These are phyloP conservation scores for Niebla homalea DNA, from an alignment of 495 filamentous ascomycete species.

Conservation along the genomic window DNA sequence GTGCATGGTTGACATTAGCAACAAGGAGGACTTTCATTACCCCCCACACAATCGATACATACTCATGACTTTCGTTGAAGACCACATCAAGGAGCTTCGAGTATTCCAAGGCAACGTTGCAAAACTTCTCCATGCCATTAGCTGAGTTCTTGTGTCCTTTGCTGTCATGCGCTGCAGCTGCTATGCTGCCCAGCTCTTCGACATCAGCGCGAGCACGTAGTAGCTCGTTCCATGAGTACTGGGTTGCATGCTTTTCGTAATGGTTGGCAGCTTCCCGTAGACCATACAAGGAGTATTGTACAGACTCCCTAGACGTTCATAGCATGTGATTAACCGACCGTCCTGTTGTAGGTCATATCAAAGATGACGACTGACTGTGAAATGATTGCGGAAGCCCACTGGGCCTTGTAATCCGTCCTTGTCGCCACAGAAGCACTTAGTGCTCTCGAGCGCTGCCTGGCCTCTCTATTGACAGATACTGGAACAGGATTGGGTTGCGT, in stretches of 20 bases:
- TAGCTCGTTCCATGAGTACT: slow-evolving; percentile 9
- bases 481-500: background rate
- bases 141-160: background rate
- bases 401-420: background rate
- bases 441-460: no score
- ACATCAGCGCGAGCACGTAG: slow-evolving; percentile 1
- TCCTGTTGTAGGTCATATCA: no score
- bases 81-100: slow-evolving; percentile 14
- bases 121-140: slow-evolving; percentile 5
- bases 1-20: slow-evolving; percentile 10
- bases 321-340: no score
- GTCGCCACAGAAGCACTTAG: no score
- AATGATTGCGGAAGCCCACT: slow-evolving; percentile 6
- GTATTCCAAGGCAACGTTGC: slow-evolving; percentile 10
- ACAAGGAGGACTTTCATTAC: slow-evolving; percentile 11
- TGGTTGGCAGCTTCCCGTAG: slow-evolving; percentile 4
- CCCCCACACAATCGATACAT: slow-evolving; percentile 10
- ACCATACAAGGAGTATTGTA: slow-evolving; percentile 5
- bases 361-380: slow-evolving; percentile 1
- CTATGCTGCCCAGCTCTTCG: background rate
- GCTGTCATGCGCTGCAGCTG: background rate
- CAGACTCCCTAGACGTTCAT: background rate
- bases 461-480: background rate
- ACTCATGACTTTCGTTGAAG: slow-evolving; percentile 9
- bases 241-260: slow-evolving; percentile 9